phyloP scores from a whole-genome alignment of 495 filamentous ascomycete genomes.

The Hypoxylon cercidicola region DNA sequence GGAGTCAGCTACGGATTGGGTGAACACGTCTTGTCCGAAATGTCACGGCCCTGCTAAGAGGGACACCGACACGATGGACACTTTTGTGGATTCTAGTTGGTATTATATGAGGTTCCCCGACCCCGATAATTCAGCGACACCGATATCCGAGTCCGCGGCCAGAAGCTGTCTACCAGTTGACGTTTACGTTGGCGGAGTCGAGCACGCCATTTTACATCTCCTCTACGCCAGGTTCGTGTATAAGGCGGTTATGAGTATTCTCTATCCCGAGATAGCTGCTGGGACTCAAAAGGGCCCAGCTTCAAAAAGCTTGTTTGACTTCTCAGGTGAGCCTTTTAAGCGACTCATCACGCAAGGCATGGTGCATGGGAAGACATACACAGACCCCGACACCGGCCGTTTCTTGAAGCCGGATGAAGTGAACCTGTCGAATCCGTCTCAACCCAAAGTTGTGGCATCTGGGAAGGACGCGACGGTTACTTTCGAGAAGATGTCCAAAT shows the following conservation, averaged over 20 bases:
- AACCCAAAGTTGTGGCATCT: conserved; percentile 69
- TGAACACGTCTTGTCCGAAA: conserved; percentile 78
- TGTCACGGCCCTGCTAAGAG: conserved; percentile 76
- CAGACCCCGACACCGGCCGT: conserved; percentile 75
- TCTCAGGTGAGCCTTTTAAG: conserved; percentile 79
- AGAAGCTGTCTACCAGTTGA: conserved; percentile 75
- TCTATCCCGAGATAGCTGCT: conserved; percentile 30
- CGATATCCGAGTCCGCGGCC: conserved; percentile 67
- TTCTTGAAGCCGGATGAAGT: conserved; percentile 84
- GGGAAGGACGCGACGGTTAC: conserved; percentile 66
- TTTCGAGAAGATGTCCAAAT: conserved; percentile 97
- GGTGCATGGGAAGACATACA: conserved; percentile 88
- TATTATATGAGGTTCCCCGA: conserved; percentile 87
- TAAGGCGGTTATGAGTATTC: conserved; percentile 76
- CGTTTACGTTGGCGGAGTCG: conserved; percentile 86
- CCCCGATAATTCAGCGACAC: conserved; percentile 67
- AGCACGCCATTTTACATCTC: conserved; percentile 92
- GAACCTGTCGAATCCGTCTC: conserved; percentile 65
- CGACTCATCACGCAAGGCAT: conserved; percentile 87
- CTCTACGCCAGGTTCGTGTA: conserved; percentile 91
- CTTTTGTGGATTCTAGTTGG: conserved; percentile 94
- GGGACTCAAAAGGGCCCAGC: conserved; percentile 51
- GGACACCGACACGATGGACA: conserved; percentile 96
- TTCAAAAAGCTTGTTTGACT: conserved; percentile 4
- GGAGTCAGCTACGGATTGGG: conserved; percentile 75